A percentile compares a stretch with the other conserved stretches of the same genome.
Conservation (phyloP, 2,329 filamentous ascomycete genomes). For the Gliomastix tumulicola region DNA sequence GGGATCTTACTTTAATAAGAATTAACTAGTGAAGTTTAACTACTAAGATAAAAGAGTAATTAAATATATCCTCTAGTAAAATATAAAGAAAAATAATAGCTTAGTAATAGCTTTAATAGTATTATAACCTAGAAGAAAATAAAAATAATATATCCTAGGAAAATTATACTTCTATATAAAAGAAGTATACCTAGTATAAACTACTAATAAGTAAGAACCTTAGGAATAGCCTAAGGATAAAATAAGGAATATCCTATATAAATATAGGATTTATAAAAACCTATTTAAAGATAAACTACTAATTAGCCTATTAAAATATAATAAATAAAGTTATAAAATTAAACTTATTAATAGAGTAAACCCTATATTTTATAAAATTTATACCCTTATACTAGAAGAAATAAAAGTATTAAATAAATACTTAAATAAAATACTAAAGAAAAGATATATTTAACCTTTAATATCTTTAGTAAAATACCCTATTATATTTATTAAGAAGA, state of each 20-base stretch:
- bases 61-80: neutral
- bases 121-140: neutral
- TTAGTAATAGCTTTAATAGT: neutral
- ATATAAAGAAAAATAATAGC: neutral
- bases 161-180: constrained; percentile 1
- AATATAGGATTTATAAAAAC: neutral
- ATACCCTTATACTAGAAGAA: constrained; percentile 6
- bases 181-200: no score
- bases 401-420: constrained; percentile 4
- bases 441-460: constrained; percentile 2
- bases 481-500: neutral
- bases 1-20: neutral
- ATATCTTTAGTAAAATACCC: constrained; percentile 1
- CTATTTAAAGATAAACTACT: neutral
- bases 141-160: no score
- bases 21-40: neutral
- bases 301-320: neutral
- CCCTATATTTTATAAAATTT: constrained; percentile 5
- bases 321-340: neutral
- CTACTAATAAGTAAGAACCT: neutral
- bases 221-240: neutral
- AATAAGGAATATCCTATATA: neutral
- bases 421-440: constrained; percentile 4
- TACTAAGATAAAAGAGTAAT: neutral
- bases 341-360: constrained; percentile 1